These are phyloP conservation scores for Tolypocladium inflatum DNA, from an alignment of 2,329 filamentous ascomycete genomes.

Conservation along the genomic window DNA sequence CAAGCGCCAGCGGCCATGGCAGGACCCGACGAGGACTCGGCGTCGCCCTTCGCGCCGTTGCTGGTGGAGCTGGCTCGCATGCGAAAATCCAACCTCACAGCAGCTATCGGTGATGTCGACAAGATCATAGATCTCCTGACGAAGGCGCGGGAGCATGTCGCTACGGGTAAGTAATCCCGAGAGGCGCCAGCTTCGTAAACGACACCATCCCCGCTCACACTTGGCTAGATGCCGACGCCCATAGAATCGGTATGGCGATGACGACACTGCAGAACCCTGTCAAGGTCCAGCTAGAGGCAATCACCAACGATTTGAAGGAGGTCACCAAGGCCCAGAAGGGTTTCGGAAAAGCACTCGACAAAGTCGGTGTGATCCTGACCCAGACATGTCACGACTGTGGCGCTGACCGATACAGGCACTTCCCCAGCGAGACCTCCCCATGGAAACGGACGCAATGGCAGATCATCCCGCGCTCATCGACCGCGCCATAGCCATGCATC, in stretches of 20 bases:
- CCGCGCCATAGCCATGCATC: conserved; percentile 90
- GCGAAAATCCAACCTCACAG: conserved; percentile 55
- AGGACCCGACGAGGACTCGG: conserved; percentile 22
- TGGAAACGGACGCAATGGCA: conserved; percentile 71
- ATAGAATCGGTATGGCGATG: conserved; percentile 62
- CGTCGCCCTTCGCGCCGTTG: conserved; percentile 43
- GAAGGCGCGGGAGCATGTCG: conserved; percentile 63
- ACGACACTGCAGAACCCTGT: conserved; percentile 80
- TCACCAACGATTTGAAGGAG: conserved; percentile 74
- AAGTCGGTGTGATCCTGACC: conserved; percentile 37
- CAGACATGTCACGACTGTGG: background rate
- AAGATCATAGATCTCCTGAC: conserved; percentile 70
- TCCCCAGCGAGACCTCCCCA: conserved; percentile 54
- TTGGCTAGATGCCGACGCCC: conserved; percentile 25
- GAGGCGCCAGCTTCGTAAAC: too few relatives aligned
- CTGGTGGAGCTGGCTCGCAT: conserved; percentile 68
- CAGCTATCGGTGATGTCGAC: conserved; percentile 72
- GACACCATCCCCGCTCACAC: background rate
- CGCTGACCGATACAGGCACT: conserved; percentile 20
- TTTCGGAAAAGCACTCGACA: conserved; percentile 79
- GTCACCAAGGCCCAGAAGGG: conserved; percentile 74
- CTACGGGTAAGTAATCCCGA: conserved; percentile 43
- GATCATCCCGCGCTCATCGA: conserved; percentile 73
- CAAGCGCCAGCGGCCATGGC: conserved; percentile 15
- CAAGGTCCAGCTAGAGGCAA: conserved; percentile 68